These are phyloP conservation scores for Trichoderma asperelloides DNA, from an alignment of 495 filamentous ascomycete genomes.

Conservation along the genomic window DNA sequence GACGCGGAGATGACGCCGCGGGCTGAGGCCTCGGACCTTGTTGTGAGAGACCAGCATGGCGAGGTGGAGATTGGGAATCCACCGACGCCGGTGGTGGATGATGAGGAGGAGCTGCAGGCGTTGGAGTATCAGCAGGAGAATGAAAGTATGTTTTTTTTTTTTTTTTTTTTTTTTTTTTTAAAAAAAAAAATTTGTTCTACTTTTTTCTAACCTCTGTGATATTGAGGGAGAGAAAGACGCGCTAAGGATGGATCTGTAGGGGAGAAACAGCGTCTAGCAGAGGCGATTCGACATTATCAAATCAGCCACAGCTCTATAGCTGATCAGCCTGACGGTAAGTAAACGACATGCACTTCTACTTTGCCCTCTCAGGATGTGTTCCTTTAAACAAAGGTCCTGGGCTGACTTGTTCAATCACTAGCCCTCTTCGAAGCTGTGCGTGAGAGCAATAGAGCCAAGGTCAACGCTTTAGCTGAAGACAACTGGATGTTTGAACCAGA, in stretches of 20 bases:
- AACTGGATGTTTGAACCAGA: slow-evolving; percentile 89
- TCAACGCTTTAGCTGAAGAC: slow-evolving; percentile 66
- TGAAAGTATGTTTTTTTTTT: slow-evolving; percentile 22
- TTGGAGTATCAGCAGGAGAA: slow-evolving; percentile 37
- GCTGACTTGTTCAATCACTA: slow-evolving; percentile 26
- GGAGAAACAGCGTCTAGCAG: slow-evolving; percentile 41
- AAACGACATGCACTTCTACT: not conserved
- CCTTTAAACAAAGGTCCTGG: not conserved
- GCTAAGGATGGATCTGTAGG: slow-evolving; percentile 17
- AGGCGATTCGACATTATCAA: slow-evolving; percentile 47
- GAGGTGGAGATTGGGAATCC: slow-evolving; percentile 65
- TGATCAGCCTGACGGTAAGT: slow-evolving; percentile 60
- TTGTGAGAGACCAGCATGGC: slow-evolving; percentile 67
- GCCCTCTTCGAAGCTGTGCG: slow-evolving; percentile 66
- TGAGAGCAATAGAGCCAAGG: slow-evolving; percentile 62
- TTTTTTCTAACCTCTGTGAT: too few relatives aligned
- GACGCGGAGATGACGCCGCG: slow-evolving; percentile 23
- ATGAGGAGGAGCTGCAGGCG: slow-evolving; percentile 39
- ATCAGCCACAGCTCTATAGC: slow-evolving; percentile 54
- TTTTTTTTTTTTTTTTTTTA: too few relatives aligned
- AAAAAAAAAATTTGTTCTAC: too few relatives aligned
- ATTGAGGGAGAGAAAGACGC: not conserved
- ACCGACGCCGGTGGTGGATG: slow-evolving; percentile 41
- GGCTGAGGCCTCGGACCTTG: slow-evolving; percentile 56
- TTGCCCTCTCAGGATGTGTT: slow-evolving; percentile 6